These are phyloP conservation scores for Strombidium stylifer DNA, from an alignment of 73 alveolate species.

Conservation along the genomic window DNA sequence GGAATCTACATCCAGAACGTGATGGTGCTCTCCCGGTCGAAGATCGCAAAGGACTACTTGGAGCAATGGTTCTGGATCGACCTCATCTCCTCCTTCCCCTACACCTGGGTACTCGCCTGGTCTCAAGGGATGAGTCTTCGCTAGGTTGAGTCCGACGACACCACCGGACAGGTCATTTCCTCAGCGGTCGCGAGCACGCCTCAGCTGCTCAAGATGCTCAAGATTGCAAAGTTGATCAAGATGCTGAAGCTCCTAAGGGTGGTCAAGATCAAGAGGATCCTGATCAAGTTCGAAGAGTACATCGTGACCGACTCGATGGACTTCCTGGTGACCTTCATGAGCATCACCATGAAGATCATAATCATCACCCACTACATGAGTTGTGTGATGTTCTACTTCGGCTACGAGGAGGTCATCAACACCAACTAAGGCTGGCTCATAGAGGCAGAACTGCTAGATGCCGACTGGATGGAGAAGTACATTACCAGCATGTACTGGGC, in stretches of 20 bases:
- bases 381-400: constrained; percentile 10
- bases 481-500: constrained; percentile 81
- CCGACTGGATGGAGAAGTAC: constrained; percentile 44
- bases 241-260: not conserved
- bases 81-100: not conserved
- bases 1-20: constrained; percentile 31
- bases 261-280: constrained; percentile 10
- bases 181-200: too few species aligned
- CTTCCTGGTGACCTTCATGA: constrained; percentile 18
- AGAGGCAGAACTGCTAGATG: constrained; percentile 16
- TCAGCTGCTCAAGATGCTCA: too few species aligned
- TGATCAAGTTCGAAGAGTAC: constrained; percentile 46
- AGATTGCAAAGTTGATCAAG: too few species aligned
- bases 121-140: too few species aligned
- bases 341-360: not conserved
- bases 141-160: too few species aligned
- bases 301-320: constrained; percentile 57
- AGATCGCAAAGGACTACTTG: not conserved
- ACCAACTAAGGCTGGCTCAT: constrained; percentile 40
- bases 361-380: constrained; percentile 46
- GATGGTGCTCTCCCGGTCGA: constrained; percentile 8
- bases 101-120: not conserved
- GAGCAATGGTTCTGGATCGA: constrained; percentile 8
- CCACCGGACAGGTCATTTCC: too few species aligned
- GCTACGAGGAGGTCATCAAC: constrained; percentile 10